phyloP scores from a whole-genome alignment of 2,329 filamentous ascomycete species.

The Nothopassalora personata region DNA sequence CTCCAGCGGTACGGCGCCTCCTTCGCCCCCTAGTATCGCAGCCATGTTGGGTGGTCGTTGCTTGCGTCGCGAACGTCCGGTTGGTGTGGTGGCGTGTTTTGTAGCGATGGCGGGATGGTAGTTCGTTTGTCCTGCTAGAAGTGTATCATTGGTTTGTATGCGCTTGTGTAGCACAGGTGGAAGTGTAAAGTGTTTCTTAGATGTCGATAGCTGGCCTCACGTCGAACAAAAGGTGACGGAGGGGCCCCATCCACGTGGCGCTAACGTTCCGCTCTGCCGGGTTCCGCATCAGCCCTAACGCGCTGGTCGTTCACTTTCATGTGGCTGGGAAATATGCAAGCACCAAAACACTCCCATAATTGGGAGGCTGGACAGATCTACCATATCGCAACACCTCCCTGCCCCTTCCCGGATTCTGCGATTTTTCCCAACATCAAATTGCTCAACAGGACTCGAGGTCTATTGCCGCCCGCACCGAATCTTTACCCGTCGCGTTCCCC shows the following conservation, averaged over 20 bases:
- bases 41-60: slow-evolving; percentile 35
- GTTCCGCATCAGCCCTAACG: neutral
- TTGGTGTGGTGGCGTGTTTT: neutral
- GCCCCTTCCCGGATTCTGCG: neutral
- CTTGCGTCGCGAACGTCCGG: neutral
- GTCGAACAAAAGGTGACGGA: neutral
- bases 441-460: neutral
- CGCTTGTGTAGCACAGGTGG: neutral
- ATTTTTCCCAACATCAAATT: neutral
- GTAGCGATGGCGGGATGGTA: neutral
- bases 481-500: neutral
- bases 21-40: slow-evolving; percentile 38
- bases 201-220: neutral
- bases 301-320: neutral
- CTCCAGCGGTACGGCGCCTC: slow-evolving; percentile 63
- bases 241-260: neutral
- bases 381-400: neutral
- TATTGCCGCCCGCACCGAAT: neutral
- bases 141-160: neutral
- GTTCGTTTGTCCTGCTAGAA: neutral
- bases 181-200: neutral
- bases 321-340: neutral
- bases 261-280: neutral
- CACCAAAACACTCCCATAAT: neutral
- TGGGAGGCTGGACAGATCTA: neutral